Evolutionary conservation across 306 rosid species (phyloP), one percentile per base, ranked within the genome.

Genomic region (Trifolium dubium): DNA sequence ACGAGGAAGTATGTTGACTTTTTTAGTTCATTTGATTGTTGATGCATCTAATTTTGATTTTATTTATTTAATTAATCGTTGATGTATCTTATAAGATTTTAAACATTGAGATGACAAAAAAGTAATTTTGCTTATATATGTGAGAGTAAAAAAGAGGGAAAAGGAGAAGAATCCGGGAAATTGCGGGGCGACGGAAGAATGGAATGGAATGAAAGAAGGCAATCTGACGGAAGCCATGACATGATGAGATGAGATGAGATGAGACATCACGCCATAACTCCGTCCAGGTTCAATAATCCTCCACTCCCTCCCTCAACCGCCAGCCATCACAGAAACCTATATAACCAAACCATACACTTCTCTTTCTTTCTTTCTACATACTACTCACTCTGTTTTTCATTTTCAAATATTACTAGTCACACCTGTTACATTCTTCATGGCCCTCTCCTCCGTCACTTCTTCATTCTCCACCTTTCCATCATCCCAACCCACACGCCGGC

Each of bases 231-330:
- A 74, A 77, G 83, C 30, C 51, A 51, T 75, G 82, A 68, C 40
- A 37, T 23, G 0, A 23, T 23, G 23, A 23, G 23, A 23, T 23
- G 23, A 23, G 23, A 23, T 23, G 23, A 23, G 23, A 23, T 23
- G 23, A 23, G 23, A 23, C n/a, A n/a, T n/a, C n/a, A n/a, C 23
- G 78, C 77, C 82, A 63, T 10, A 11, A 7, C 0, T 0, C 34
- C 71, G 86, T 87, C 90, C 82, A 80, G 80, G 74, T 90, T 88
- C 96, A 81, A 71, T 69, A 83, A 35, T 34, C 1, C 23, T n/a
- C n/a, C n/a, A n/a, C 35, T 32, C 5, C 35, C 35, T 6, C 5
- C 35, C 4, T 34, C 5, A 74, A 87, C 77, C 0, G 18, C 53
- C 53, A 13, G 18, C 53, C 53, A 47, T 8, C 7, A n/a, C 3